Conservation (phyloP, 192 early-diverging fungal species). For the Coemansia sp. region DNA sequence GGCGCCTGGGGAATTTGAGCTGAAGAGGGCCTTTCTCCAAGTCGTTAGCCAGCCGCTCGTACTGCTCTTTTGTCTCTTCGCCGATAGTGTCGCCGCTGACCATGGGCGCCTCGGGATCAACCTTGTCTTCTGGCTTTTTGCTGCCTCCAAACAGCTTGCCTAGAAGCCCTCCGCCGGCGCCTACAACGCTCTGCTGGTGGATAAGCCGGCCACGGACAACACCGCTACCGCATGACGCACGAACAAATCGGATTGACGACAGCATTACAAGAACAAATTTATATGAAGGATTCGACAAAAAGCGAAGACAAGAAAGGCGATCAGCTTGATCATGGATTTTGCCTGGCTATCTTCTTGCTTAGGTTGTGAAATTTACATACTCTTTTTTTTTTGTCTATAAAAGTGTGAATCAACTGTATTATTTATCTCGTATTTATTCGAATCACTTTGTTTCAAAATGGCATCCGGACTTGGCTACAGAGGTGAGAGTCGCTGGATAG, state of each 20-base stretch:
- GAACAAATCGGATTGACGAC: constrained; percentile 16
- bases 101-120: constrained; percentile 2
- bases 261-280: constrained; percentile 19
- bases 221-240: background rate
- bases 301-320: background rate
- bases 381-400: background rate
- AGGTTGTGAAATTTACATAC: background rate
- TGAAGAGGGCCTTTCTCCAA: background rate
- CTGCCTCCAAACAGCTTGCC: constrained; percentile 42
- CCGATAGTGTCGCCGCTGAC: constrained; percentile 7
- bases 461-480: constrained; percentile 54
- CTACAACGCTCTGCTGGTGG: constrained; percentile 27
- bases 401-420: constrained; percentile 5
- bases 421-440: background rate
- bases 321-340: background rate
- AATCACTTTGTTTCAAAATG: constrained; percentile 18
- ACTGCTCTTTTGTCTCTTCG: background rate
- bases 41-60: background rate
- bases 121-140: constrained; percentile 12
- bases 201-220: constrained; percentile 10
- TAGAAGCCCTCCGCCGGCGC: constrained; percentile 16
- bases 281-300: background rate
- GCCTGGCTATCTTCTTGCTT: background rate
- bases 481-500: constrained; percentile 27
- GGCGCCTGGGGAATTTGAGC: constrained; percentile 35